Evolutionary conservation across 148 eudicot species (phyloP), one percentile per base, ranked within the genome.

Genomic region (Silene uniflora): DNA sequence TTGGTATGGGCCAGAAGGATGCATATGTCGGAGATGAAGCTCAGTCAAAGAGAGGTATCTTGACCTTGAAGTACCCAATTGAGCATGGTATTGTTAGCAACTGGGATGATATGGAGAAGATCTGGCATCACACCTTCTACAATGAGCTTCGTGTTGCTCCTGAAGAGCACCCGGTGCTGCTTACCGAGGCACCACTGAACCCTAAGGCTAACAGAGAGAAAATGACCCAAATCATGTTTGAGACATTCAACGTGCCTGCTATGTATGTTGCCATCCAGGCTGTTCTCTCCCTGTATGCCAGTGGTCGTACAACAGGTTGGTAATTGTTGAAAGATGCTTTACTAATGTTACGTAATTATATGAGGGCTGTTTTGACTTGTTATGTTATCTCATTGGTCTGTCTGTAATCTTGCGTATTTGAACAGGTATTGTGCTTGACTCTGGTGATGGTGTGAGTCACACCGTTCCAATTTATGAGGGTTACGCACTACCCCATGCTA

Each of bases 221-320:
- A 72, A 84, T 84, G 89, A 85, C 90, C 69, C 87, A 84, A 56
- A 87, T 87, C 64, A 87, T 87, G 88, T 87, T 87, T 72, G 88
- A 85, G 84, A 87, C 90, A 3, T 87, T 87, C 81, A 83, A 85
- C 62, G 90, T 82, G n/a, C 88, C 88, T 21, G 88, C 88, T 18
- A 87, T 85, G 88, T 85, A 87, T 79, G 86, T 87, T 67, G 88
- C 88, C 59, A 85, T 87, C 62, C 86, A 87, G 80, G 88, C 86
- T 16, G 88, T 87, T 64, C 88, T 87, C 22, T 87, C 90, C 52
- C 85, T 87, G 21, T 87, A 87, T 76, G 90, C 90, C 73, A 87
- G 90, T 83, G 90, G 90, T 69, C 88, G 88, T 75, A 87, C 90
- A 21, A 80, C 86, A 80, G 86, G 86, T 83, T 22, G 18, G 82